These are phyloP conservation scores for Fusarium sp. DNA, from an alignment of 2,329 filamentous ascomycete species.

Conservation along the genomic window DNA sequence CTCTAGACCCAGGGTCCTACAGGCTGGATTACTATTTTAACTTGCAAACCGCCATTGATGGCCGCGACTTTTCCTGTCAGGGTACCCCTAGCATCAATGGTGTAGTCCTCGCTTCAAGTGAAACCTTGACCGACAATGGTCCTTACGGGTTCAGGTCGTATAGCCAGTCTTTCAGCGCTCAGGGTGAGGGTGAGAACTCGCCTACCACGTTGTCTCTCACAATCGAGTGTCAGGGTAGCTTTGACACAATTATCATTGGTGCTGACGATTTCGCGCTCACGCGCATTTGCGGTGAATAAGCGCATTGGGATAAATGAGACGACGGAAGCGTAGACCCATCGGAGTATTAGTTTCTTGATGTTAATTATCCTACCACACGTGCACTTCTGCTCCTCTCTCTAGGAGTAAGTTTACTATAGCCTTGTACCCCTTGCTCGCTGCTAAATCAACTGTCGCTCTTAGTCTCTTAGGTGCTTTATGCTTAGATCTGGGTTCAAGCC, in stretches of 20 bases:
- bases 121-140: not conserved
- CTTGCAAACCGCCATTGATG: not conserved
- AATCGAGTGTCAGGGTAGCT: constrained; percentile 1
- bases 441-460: too few species aligned
- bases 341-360: too few species aligned
- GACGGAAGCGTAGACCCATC: too few species aligned
- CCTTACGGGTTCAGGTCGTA: not conserved
- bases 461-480: too few species aligned
- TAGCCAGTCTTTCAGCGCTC: not conserved
- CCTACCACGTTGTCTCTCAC: not conserved
- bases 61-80: not conserved
- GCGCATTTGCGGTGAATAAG: not conserved
- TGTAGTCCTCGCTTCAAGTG: not conserved
- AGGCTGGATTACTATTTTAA: constrained; percentile 8
- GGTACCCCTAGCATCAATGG: not conserved
- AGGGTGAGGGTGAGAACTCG: not conserved
- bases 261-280: constrained; percentile 11
- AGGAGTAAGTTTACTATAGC: too few species aligned
- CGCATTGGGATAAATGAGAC: too few species aligned
- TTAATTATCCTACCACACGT: too few species aligned
- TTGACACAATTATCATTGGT: not conserved
- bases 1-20: not conserved
- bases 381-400: too few species aligned
- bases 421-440: too few species aligned
- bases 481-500: too few species aligned